A percentile compares a stretch with the other conserved stretches of the same genome.
Evolutionary conservation across 2,329 filamentous ascomycete species (phyloP).

Genomic region (Fusarium buharicum): DNA sequence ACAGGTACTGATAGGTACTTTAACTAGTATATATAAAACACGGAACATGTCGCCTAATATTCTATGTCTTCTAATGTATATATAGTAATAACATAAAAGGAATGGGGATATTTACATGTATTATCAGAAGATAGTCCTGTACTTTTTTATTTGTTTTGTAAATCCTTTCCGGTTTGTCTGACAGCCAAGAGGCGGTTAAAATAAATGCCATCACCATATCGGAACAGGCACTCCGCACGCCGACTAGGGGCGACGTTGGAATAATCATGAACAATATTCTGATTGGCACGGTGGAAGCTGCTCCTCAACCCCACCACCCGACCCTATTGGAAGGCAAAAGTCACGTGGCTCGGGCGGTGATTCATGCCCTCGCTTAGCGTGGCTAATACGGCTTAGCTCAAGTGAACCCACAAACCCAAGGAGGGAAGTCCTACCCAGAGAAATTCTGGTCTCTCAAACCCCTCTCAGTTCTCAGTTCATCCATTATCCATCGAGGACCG

Average conservation of each 20-base stretch:
- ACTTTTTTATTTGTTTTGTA: no score
- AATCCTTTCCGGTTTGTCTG: no score
- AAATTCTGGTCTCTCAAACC: conserved; percentile 55
- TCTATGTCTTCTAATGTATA: no score
- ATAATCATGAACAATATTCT: background rate
- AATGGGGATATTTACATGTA: no score
- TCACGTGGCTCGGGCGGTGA: conserved; percentile 43
- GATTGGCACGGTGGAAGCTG: conserved; percentile 6
- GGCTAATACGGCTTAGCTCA: conserved; percentile 49
- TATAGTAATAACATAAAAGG: no score
- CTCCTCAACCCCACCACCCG: conserved; percentile 3
- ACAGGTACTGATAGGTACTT: no score
- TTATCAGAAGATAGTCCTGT: no score
- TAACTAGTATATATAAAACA: no score
- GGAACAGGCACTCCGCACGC: conserved; percentile 1
- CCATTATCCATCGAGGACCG: conserved; percentile 54
- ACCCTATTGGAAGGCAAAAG: conserved; percentile 4
- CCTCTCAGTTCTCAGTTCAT: conserved; percentile 55
- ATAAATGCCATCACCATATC: background rate
- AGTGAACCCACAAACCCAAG: conserved; percentile 57
- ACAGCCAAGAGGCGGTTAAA: no score
- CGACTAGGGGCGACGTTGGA: background rate
- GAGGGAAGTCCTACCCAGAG: conserved; percentile 50
- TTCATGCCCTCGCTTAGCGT: conserved; percentile 56
- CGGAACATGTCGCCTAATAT: no score